These are phyloP conservation scores for Pythium insidiosum DNA, from an alignment of 352 stramenopile species.

Conservation along the genomic window DNA sequence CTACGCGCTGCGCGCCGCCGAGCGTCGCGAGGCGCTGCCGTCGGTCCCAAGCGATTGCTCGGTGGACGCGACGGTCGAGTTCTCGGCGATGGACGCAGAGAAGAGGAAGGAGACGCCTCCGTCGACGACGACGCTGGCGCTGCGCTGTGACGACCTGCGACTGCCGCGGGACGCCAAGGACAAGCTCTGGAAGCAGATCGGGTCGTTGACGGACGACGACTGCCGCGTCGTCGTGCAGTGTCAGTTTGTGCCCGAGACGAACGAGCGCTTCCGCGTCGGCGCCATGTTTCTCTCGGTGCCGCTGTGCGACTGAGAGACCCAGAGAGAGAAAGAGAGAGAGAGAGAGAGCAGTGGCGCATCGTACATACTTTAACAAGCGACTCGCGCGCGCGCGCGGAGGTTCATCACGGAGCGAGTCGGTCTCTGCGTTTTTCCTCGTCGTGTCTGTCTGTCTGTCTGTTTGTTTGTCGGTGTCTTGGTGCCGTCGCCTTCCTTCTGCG, in stretches of 20 bases:
- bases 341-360: too few relatives aligned
- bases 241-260: constrained; percentile 42
- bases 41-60: constrained; percentile 27
- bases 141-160: constrained; percentile 33
- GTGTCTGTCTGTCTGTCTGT: too few relatives aligned
- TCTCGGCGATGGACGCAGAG: neutral
- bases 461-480: too few relatives aligned
- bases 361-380: too few relatives aligned
- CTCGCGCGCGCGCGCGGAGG: too few relatives aligned
- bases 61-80: constrained; percentile 29
- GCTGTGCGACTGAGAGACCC: too few relatives aligned
- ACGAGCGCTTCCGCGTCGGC: too few relatives aligned
- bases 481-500: too few relatives aligned
- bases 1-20: constrained; percentile 27
- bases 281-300: too few relatives aligned
- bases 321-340: too few relatives aligned
- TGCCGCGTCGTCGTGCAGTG: constrained; percentile 68
- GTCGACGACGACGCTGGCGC: constrained; percentile 12
- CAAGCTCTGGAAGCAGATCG: constrained; percentile 72
- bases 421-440: too few relatives aligned
- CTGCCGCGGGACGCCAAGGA: constrained; percentile 17
- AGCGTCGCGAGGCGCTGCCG: neutral
- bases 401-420: too few relatives aligned
- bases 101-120: neutral
- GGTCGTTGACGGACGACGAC: constrained; percentile 52